Evolutionary conservation across 306 rosid species (phyloP).

Genomic region (Cicer arietinum): DNA sequence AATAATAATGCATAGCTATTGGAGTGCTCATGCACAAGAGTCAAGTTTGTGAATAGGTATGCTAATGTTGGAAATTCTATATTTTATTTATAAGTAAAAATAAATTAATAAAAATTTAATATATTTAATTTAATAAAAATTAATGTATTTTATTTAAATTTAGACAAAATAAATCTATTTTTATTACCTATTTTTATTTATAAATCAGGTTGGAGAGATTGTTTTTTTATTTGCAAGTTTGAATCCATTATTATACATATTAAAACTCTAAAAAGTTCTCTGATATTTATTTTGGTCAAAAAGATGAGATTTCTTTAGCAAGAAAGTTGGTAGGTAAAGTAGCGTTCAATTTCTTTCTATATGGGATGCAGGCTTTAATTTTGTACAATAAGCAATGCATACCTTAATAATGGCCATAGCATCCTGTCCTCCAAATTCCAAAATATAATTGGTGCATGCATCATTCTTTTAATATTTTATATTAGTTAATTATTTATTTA

Average conservation of each 20-base stretch:
- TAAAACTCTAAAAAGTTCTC: slow-evolving; percentile 2
- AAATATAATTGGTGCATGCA: neutral
- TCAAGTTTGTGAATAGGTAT: slow-evolving; percentile 41
- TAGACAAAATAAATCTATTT: too few relatives aligned
- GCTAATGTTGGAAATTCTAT: neutral
- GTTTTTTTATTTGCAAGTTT: neutral
- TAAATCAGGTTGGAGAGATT: too few relatives aligned
- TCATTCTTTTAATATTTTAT: neutral
- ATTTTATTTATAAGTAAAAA: too few relatives aligned
- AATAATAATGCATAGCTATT: slow-evolving; percentile 30
- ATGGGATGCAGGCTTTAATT: slow-evolving; percentile 33
- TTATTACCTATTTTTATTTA: too few relatives aligned
- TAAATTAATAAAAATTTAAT: too few relatives aligned
- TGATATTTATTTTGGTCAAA: slow-evolving; percentile 45
- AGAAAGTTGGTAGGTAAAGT: slow-evolving; percentile 18
- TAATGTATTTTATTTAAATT: too few relatives aligned
- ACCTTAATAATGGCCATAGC: slow-evolving; percentile 10
- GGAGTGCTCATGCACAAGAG: slow-evolving; percentile 39
- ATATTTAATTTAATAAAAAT: too few relatives aligned
- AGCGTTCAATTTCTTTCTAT: slow-evolving; percentile 35
- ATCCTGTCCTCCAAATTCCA: slow-evolving; percentile 33
- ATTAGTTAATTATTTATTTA: too few relatives aligned
- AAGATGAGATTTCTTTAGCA: slow-evolving; percentile 35
- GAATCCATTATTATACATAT: slow-evolving; percentile 37
- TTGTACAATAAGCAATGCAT: slow-evolving; percentile 32